phyloP scores from a whole-genome alignment of 306 rosid genomes.

The Rubus idaeus region DNA sequence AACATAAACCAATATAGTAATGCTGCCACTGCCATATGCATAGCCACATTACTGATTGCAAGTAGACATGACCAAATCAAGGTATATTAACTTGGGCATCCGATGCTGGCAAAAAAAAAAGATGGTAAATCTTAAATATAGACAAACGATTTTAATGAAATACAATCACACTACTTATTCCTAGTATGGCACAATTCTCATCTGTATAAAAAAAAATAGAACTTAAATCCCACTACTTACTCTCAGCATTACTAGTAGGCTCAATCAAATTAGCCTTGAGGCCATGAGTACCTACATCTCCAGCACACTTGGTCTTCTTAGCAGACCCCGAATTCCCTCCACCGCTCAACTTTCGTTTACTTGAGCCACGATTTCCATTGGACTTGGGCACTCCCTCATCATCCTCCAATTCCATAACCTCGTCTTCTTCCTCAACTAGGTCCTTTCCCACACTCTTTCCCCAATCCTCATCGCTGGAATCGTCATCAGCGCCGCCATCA shows the following conservation, averaged over 20 bases:
- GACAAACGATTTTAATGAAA: background rate
- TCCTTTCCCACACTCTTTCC: constrained; percentile 48
- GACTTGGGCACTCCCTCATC: constrained; percentile 23
- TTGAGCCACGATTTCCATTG: constrained; percentile 38
- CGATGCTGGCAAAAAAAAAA: background rate
- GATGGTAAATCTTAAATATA: background rate
- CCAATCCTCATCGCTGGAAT: constrained; percentile 80
- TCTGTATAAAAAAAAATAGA: background rate
- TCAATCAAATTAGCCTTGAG: constrained; percentile 33
- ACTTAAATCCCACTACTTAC: constrained; percentile 39
- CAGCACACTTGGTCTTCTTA: constrained; percentile 56
- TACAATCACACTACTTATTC: background rate
- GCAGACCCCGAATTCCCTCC: constrained; percentile 39
- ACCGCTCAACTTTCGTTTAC: constrained; percentile 47
- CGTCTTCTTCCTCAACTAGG: constrained; percentile 44
- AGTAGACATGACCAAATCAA: constrained; percentile 5
- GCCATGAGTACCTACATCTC: constrained; percentile 28
- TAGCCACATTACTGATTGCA: background rate
- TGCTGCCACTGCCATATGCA: constrained; percentile 4
- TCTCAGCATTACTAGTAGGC: constrained; percentile 40
- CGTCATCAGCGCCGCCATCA: constrained; percentile 36
- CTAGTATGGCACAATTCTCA: background rate
- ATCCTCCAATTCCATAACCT: constrained; percentile 43
- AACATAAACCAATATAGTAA: constrained; percentile 4
- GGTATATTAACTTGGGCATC: background rate